These are phyloP conservation scores for Ensete glaucum DNA, from an alignment of 176 grass and related monocot genomes.

Conservation along the genomic window DNA sequence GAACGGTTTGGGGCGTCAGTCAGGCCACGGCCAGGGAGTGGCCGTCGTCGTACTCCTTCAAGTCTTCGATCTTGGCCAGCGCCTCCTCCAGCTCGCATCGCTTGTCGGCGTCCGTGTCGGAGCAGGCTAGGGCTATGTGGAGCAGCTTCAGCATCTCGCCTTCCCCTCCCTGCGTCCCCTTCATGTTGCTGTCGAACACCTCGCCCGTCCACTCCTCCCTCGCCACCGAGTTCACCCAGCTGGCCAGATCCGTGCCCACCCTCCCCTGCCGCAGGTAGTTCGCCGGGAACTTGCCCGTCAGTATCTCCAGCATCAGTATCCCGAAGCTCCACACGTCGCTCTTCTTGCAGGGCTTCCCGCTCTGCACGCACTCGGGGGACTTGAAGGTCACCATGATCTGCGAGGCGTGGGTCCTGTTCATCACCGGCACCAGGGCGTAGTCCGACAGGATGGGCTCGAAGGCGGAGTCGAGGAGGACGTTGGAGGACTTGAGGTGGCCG, in stretches of 20 bases:
- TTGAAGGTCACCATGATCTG: slow-evolving; percentile 94
- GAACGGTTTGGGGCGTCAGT: neutral
- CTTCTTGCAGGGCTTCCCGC: slow-evolving; percentile 39
- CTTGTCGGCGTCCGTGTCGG: slow-evolving; percentile 37
- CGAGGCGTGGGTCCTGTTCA: slow-evolving; percentile 47
- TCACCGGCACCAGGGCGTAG: slow-evolving; percentile 70
- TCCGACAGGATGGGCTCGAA: slow-evolving; percentile 64
- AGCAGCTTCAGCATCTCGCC: slow-evolving; percentile 92
- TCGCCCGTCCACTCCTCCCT: slow-evolving; percentile 56
- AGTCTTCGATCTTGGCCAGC: slow-evolving; percentile 52
- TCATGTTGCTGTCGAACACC: slow-evolving; percentile 73
- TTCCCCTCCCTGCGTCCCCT: slow-evolving; percentile 29
- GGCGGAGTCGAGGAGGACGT: slow-evolving; percentile 51
- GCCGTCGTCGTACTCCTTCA: slow-evolving; percentile 34
- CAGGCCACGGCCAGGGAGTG: neutral
- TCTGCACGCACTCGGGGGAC: slow-evolving; percentile 54
- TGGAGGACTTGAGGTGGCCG: slow-evolving; percentile 94
- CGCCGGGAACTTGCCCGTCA: slow-evolving; percentile 76
- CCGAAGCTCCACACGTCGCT: slow-evolving; percentile 96
- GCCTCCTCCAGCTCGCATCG: slow-evolving; percentile 56
- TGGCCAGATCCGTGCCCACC: slow-evolving; percentile 42
- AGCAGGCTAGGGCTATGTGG: slow-evolving; percentile 66
- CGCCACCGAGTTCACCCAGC: slow-evolving; percentile 71
- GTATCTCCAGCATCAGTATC: slow-evolving; percentile 68
- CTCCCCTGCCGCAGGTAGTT: slow-evolving; percentile 51